Percentiles rank a stretch among this genome's conserved stretches.
These are phyloP conservation scores for Daldinia eschscholtzii DNA, from an alignment of 2,329 filamentous ascomycete species.

Conservation along the genomic window DNA sequence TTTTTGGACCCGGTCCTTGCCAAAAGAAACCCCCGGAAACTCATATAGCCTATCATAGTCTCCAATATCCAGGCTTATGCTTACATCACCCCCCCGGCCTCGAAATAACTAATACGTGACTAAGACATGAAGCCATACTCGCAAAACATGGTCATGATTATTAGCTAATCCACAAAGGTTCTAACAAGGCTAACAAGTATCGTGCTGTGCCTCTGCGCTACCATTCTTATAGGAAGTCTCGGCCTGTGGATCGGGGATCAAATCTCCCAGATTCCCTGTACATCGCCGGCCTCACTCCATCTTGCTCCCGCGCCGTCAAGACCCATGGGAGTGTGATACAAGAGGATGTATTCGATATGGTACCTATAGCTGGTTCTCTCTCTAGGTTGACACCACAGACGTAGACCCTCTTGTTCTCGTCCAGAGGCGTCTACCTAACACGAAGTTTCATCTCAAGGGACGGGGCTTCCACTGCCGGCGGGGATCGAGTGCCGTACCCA, in stretches of 20 bases:
- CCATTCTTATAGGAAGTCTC: not conserved
- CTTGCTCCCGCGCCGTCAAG: not conserved
- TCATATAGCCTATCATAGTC: not conserved
- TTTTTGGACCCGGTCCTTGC: not conserved
- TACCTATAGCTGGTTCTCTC: not conserved
- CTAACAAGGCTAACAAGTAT: not conserved
- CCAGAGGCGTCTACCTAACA: constrained; percentile 15
- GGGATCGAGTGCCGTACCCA: constrained; percentile 15
- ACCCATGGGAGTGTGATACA: too few relatives aligned
- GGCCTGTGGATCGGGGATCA: not conserved
- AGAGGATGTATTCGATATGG: constrained; percentile 9
- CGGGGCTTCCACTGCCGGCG: constrained; percentile 11
- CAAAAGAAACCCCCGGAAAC: not conserved
- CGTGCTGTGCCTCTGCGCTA: constrained; percentile 6
- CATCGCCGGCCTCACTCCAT: not conserved
- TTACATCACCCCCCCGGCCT: not conserved
- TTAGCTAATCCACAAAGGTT: not conserved
- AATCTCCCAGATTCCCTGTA: not conserved
- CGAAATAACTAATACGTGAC: not conserved
- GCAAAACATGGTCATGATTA: not conserved
- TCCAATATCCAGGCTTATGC: not conserved
- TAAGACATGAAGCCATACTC: not conserved
- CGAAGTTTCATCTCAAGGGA: constrained; percentile 16
- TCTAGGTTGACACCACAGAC: constrained; percentile 4
- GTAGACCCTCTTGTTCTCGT: not conserved